A percentile compares a stretch with the other conserved stretches of the same genome.
These are phyloP conservation scores for Mytilinidion resinicola DNA, from an alignment of 495 filamentous ascomycete genomes.

Conservation along the genomic window DNA sequence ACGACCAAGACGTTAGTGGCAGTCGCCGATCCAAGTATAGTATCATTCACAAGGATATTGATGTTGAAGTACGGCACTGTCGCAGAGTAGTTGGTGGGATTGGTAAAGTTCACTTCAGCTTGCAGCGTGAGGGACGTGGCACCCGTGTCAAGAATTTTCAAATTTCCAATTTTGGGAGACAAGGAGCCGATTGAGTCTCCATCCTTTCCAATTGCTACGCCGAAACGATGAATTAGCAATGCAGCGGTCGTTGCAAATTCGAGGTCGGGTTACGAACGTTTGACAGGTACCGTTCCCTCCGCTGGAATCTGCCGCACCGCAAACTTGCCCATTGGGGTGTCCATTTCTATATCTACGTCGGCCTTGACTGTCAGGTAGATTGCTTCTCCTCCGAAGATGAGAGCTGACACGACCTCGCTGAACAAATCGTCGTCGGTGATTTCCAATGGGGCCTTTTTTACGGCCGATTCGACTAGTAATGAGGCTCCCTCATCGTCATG, in stretches of 20 bases:
- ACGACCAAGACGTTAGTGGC: conserved; percentile 53
- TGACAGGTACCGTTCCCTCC: conserved; percentile 76
- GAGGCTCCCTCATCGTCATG: conserved; percentile 46
- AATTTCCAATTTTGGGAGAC: conserved; percentile 53
- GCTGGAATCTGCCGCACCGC: conserved; percentile 75
- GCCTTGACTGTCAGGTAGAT: conserved; percentile 67
- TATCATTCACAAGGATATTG: conserved; percentile 64
- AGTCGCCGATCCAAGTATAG: conserved; percentile 66
- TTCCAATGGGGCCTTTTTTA: conserved; percentile 71
- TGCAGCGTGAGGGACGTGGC: conserved; percentile 59
- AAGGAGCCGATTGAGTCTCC: conserved; percentile 45
- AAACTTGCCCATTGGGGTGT: conserved; percentile 72
- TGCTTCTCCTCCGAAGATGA: conserved; percentile 63
- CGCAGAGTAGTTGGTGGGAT: conserved; percentile 80
- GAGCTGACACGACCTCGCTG: conserved; percentile 61
- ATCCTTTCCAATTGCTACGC: conserved; percentile 38
- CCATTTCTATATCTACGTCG: conserved; percentile 73
- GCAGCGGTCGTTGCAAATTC: conserved; percentile 23
- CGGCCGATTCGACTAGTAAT: conserved; percentile 63
- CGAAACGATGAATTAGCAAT: conserved; percentile 19
- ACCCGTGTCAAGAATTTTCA: conserved; percentile 65
- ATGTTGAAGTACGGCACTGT: conserved; percentile 72
- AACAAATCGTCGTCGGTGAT: conserved; percentile 74
- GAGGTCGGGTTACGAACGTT: conserved; percentile 47
- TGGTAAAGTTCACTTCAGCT: conserved; percentile 72